Evolutionary conservation across 257 asterid species (phyloP).

Genomic region (Nicotiana otophora): DNA sequence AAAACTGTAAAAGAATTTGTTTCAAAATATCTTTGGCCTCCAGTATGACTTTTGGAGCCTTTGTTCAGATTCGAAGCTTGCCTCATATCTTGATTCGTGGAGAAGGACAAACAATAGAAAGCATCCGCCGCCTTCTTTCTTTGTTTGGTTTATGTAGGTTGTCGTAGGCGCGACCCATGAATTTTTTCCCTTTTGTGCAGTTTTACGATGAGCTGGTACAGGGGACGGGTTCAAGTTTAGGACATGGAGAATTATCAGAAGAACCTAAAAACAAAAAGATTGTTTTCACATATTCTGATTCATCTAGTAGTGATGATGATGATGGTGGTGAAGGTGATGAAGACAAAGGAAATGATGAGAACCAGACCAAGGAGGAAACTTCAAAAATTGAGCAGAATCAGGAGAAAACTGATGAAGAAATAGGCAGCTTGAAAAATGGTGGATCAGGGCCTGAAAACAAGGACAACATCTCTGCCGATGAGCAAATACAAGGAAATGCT

Average conservation of each 20-base stretch:
- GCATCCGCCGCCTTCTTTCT: neutral
- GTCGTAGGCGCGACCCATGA: neutral
- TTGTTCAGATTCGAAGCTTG: neutral
- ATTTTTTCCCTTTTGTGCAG: slow-evolving; percentile 30
- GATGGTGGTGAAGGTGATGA: slow-evolving; percentile 21
- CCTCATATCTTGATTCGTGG: neutral
- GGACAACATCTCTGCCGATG: slow-evolving; percentile 26
- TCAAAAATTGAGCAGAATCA: neutral
- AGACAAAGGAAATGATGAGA: slow-evolving; percentile 17
- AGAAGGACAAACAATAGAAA: neutral
- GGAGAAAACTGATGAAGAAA: slow-evolving; percentile 15
- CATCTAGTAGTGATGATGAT: slow-evolving; percentile 43
- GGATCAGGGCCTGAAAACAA: slow-evolving; percentile 26
- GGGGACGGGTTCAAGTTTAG: slow-evolving; percentile 36
- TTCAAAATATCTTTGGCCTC: neutral
- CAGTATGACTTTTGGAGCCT: neutral
- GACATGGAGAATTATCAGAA: slow-evolving; percentile 31
- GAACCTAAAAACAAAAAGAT: slow-evolving; percentile 63
- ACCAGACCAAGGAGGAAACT: slow-evolving; percentile 17
- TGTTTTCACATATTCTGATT: slow-evolving; percentile 65
- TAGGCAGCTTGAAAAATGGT: slow-evolving; percentile 6
- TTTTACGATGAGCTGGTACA: slow-evolving; percentile 76
- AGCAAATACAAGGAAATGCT: slow-evolving; percentile 25
- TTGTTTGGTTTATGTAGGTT: slow-evolving; percentile 3
- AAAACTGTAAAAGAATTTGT: neutral